These are phyloP conservation scores for thale cress (Arabidopsis thaliana) DNA, from an alignment of 345 rosid species.

Conservation along the genomic window DNA sequence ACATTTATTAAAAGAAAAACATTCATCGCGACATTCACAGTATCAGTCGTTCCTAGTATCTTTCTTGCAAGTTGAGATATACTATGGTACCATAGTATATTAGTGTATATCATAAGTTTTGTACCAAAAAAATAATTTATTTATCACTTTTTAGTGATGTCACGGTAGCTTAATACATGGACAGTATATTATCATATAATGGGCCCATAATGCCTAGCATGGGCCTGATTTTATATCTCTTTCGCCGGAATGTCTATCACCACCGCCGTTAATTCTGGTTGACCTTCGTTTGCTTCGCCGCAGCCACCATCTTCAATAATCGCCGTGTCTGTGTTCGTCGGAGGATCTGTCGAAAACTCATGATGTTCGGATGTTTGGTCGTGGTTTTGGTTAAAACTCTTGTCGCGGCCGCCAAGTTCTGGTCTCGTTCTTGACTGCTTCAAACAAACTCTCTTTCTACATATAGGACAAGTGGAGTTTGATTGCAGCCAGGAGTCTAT, in stretches of 20 bases:
- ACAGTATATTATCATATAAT: not conserved
- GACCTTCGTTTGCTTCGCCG: not conserved
- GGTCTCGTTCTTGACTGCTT: conserved; percentile 6
- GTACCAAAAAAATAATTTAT: no score
- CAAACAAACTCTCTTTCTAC: conserved; percentile 55
- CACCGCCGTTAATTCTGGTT: not conserved
- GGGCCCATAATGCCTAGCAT: not conserved
- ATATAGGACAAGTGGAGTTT: conserved; percentile 81
- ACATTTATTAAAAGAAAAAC: not conserved
- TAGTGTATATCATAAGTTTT: no score
- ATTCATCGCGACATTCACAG: conserved; percentile 20
- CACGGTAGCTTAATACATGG: conserved; percentile 6
- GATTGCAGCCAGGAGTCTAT: conserved; percentile 86
- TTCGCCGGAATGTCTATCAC: conserved; percentile 10
- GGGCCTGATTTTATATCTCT: not conserved
- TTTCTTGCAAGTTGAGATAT: conserved; percentile 6
- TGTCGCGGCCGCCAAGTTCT: not conserved
- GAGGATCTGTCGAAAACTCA: not conserved
- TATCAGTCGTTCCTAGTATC: not conserved
- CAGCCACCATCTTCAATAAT: not conserved
- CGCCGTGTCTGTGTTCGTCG: not conserved
- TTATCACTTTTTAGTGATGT: not conserved
- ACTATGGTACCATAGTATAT: no score
- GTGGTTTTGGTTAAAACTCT: not conserved
- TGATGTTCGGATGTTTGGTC: not conserved